Percentiles rank a stretch among this genome's conserved stretches.
These are phyloP conservation scores for Epichloe sibirici DNA, from an alignment of 2,329 filamentous ascomycete species.

Conservation along the genomic window DNA sequence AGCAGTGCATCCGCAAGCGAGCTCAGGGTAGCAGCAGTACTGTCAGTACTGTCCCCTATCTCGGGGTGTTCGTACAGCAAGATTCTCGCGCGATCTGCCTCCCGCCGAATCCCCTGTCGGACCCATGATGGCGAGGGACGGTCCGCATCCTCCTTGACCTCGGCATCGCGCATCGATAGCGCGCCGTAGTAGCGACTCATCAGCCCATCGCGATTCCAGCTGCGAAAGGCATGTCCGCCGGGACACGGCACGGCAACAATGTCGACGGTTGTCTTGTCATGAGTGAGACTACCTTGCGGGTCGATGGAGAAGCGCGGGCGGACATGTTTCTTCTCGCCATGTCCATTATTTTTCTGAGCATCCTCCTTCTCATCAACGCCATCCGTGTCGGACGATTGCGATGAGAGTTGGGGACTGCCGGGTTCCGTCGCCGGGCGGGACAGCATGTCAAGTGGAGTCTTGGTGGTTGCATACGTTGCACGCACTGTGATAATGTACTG, in stretches of 20 bases:
- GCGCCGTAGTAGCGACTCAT: slow-evolving; percentile 34
- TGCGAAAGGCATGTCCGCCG: slow-evolving; percentile 38
- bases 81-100: slow-evolving; percentile 35
- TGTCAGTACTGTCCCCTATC: slow-evolving; percentile 17
- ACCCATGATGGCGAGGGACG: slow-evolving; percentile 34
- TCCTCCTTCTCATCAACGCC: not conserved
- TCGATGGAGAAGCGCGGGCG: slow-evolving; percentile 20
- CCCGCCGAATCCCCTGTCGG: slow-evolving; percentile 36
- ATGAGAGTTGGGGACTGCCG: slow-evolving; percentile 7
- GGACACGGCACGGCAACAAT: slow-evolving; percentile 42
- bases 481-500: too few species aligned
- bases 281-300: slow-evolving; percentile 22
- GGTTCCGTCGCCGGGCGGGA: slow-evolving; percentile 6
- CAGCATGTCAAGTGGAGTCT: not conserved
- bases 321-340: not conserved
- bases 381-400: not conserved
- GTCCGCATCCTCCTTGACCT: slow-evolving; percentile 13
- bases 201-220: slow-evolving; percentile 39
- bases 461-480: too few species aligned
- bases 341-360: not conserved
- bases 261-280: slow-evolving; percentile 43
- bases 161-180: slow-evolving; percentile 26
- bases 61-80: slow-evolving; percentile 39
- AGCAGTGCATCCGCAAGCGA: slow-evolving; percentile 34
- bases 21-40: slow-evolving; percentile 27